These are phyloP conservation scores for Magnolia sinica DNA, from an alignment of 164 flowering plant species.

Conservation along the genomic window DNA sequence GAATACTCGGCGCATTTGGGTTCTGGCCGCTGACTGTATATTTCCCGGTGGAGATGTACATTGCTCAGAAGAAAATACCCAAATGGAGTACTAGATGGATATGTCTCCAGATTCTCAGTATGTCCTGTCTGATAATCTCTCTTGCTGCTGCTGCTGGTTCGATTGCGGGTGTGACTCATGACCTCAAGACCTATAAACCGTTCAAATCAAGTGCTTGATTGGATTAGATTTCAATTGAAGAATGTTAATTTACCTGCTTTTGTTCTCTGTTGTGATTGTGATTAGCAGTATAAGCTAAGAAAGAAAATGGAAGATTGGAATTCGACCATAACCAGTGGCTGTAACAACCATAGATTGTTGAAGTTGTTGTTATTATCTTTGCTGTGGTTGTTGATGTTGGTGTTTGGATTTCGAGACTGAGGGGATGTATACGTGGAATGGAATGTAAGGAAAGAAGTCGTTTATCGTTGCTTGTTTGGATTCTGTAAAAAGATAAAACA, in stretches of 20 bases:
- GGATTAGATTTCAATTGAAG: background rate
- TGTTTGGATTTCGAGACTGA: too few relatives aligned
- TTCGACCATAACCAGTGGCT: background rate
- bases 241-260: background rate
- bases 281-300: background rate
- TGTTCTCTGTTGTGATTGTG: background rate
- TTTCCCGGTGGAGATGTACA: slow-evolving; percentile 78
- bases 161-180: slow-evolving; percentile 40
- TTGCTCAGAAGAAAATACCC: slow-evolving; percentile 50
- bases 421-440: too few relatives aligned
- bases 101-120: slow-evolving; percentile 50
- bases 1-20: slow-evolving; percentile 61
- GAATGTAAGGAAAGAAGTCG: too few relatives aligned
- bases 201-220: slow-evolving; percentile 40
- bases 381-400: too few relatives aligned
- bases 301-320: background rate
- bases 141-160: slow-evolving; percentile 70
- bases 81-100: slow-evolving; percentile 63
- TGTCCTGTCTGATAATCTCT: slow-evolving; percentile 50
- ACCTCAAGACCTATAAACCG: slow-evolving; percentile 45
- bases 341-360: too few relatives aligned
- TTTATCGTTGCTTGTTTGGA: too few relatives aligned
- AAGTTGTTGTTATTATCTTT: too few relatives aligned
- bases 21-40: slow-evolving; percentile 79
- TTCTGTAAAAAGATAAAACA: too few relatives aligned